Evolutionary conservation across 176 grass and related monocot genomes (phyloP).

Genomic region (Luzula sylvatica): DNA sequence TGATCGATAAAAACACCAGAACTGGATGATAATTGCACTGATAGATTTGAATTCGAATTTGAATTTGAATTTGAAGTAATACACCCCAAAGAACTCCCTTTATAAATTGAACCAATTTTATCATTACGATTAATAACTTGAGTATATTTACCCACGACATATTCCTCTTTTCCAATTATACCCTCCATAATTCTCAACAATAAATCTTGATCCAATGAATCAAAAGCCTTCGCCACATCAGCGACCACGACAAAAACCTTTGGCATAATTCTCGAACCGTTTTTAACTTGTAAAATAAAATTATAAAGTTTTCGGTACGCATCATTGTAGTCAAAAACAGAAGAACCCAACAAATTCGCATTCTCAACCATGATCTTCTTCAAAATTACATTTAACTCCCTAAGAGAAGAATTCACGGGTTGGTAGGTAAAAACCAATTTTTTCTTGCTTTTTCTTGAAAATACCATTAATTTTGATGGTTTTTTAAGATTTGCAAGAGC

Average conservation of each 20-base stretch:
- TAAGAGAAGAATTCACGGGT: slow-evolving; percentile 35
- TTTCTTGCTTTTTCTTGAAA: background rate
- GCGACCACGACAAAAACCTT: slow-evolving; percentile 82
- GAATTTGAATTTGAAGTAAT: slow-evolving; percentile 13
- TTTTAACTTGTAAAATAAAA: slow-evolving; percentile 45
- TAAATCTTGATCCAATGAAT: slow-evolving; percentile 63
- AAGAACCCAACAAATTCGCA: slow-evolving; percentile 72
- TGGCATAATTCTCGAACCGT: slow-evolving; percentile 15
- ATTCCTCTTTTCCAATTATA: slow-evolving; percentile 40
- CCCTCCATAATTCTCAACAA: slow-evolving; percentile 45
- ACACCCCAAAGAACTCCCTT: slow-evolving; percentile 37
- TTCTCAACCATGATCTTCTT: slow-evolving; percentile 48
- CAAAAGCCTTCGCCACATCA: slow-evolving; percentile 85
- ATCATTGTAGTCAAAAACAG: slow-evolving; percentile 82
- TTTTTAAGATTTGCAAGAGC: slow-evolving; percentile 53
- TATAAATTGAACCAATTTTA: slow-evolving; percentile 22
- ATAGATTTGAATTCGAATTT: slow-evolving; percentile 18
- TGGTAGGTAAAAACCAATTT: background rate
- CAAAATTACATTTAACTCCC: slow-evolving; percentile 45
- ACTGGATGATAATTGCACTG: slow-evolving; percentile 46
- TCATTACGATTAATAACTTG: slow-evolving; percentile 37
- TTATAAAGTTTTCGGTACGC: slow-evolving; percentile 43
- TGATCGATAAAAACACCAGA: slow-evolving; percentile 64
- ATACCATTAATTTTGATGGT: slow-evolving; percentile 35
- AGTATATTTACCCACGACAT: slow-evolving; percentile 43